Base-by-base conservation (phyloP, 1,284 basidiomycete species). In the Amylostereum areolatum region DNA sequence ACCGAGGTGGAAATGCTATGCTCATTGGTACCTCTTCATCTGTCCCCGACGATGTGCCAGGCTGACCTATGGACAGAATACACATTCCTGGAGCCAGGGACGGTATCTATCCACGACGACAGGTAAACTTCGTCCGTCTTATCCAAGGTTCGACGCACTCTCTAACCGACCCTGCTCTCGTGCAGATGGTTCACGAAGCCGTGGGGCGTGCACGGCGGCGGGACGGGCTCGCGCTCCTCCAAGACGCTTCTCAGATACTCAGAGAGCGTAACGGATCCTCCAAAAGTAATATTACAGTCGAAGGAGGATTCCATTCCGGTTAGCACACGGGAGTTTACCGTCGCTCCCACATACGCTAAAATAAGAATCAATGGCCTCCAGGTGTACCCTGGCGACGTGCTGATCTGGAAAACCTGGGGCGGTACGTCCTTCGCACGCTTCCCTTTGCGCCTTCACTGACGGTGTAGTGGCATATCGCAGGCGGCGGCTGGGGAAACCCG, bases 141-240 rank as follows among this genome's bases (percentile, higher is more conserved):
- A n/a, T 18, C 1, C 18, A 18, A 18, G 18, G 18, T 18, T 18
- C 18, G 18, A 18, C 18, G 18, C 18, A n/a, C 8, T 35, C n/a
- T 35, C 34, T 35, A 35, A 35, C 18, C 34, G 34, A 35, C 34
- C 18, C 34, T 35, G 34, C n/a, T 2, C n/a, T 35, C 18, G 18
- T 18, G 18, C 34, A 35, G 34, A 6, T 65, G 63, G 61, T 57
- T 62, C 46, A 65, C 63, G 5, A 64, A 63, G 45, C 64, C 64
- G 18, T 66, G 64, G 64, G 64, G 64, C 37, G 64, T 66, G 24
- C 60, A 64, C 47, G 64, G 64, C 27, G 64, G 64, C 24, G 59
- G 59, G 24, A 58, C 60, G 25, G 64, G 63, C 3, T 45, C 52
- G 25, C 55, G 64, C 27, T 66, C 64, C 3, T 53, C 48, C 25